phyloP scores from a whole-genome alignment of 768 basidiomycete species.

The Clitopilus passeckerianus region DNA sequence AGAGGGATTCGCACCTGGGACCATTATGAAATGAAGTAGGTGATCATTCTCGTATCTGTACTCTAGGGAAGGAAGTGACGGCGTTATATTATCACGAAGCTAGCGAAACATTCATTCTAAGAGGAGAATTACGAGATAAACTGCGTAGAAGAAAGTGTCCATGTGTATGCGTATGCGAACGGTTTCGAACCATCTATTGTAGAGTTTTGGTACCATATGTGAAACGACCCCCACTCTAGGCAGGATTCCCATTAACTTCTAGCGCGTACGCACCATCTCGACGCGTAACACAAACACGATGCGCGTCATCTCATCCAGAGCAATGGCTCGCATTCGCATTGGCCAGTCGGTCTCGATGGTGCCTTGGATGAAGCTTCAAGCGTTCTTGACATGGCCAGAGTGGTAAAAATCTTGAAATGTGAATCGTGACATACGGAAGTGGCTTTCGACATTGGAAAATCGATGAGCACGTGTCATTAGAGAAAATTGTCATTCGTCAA shows the following conservation, averaged over 20 bases:
- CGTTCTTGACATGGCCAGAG: slow-evolving; percentile 2
- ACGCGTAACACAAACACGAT: background rate
- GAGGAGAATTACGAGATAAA: background rate
- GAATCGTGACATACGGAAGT: background rate
- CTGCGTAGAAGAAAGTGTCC: background rate
- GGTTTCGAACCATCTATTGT: background rate
- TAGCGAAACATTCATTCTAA: background rate
- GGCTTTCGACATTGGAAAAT: background rate
- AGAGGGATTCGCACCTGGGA: background rate
- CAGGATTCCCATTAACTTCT: background rate
- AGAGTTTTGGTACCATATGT: background rate
- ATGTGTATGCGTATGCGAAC: background rate
- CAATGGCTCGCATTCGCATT: background rate
- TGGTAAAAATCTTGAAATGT: background rate
- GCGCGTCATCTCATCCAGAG: background rate
- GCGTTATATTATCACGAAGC: background rate
- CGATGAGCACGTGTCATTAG: slow-evolving; percentile 9
- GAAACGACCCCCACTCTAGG: background rate
- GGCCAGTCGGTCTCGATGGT: background rate
- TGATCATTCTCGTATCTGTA: no score
- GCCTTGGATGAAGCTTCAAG: background rate
- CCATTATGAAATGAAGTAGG: background rate
- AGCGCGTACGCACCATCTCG: background rate
- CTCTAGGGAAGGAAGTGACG: background rate
- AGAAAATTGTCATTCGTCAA: slow-evolving; percentile 27